Conservation (phyloP, 441 rosid species). For the Dalechampia spathulata region DNA sequence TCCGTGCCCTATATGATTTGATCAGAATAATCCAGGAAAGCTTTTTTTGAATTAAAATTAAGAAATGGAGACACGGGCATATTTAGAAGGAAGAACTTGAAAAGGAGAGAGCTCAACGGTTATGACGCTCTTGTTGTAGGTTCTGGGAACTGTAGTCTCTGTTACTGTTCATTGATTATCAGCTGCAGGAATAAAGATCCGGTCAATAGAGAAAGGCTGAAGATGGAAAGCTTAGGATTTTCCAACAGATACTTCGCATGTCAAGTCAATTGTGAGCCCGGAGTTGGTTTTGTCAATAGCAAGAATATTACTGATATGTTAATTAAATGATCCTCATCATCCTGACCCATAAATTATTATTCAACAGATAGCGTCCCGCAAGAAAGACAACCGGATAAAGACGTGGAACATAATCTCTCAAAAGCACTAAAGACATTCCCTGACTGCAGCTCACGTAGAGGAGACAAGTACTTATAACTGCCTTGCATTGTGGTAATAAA, state of each 20-base stretch:
- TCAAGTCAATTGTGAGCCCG: slow-evolving; percentile 23
- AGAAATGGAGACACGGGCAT: slow-evolving; percentile 14
- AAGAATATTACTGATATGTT: too few relatives aligned
- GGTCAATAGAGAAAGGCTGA: slow-evolving; percentile 36
- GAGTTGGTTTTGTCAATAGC: too few relatives aligned
- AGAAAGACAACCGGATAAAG: too few relatives aligned
- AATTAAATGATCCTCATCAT: too few relatives aligned
- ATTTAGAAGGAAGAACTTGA: neutral
- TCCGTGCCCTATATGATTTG: neutral
- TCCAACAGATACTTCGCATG: slow-evolving; percentile 23
- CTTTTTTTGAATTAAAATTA: neutral
- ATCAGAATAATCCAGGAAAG: neutral
- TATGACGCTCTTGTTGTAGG: slow-evolving; percentile 42
- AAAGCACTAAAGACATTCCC: too few relatives aligned
- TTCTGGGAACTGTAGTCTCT: slow-evolving; percentile 44
- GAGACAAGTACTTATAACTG: too few relatives aligned
- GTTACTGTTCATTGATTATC: slow-evolving; percentile 35
- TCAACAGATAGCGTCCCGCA: too few relatives aligned
- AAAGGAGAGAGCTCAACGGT: slow-evolving; percentile 20
- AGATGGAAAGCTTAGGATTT: slow-evolving; percentile 39
- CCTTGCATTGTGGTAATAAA: too few relatives aligned
- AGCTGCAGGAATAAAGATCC: slow-evolving; percentile 28
- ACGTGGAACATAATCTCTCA: too few relatives aligned
- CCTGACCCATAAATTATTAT: too few relatives aligned
- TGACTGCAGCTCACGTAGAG: too few relatives aligned